Evolutionary conservation across 192 early-diverging fungal species (phyloP).

Genomic region (Mortierella alpina): DNA sequence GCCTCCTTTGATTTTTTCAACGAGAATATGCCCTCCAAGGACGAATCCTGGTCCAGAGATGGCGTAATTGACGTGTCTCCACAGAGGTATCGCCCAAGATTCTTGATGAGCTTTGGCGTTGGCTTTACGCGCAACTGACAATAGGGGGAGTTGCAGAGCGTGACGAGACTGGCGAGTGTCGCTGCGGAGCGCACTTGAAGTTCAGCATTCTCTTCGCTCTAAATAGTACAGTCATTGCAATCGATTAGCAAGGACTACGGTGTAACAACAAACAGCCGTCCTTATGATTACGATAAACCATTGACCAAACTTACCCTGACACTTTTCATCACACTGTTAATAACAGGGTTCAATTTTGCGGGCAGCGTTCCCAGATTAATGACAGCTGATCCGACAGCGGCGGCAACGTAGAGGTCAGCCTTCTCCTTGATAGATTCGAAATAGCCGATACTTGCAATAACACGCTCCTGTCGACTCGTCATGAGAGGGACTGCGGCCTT

Average conservation of each 20-base stretch:
- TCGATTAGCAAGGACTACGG: neutral
- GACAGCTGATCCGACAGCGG: constrained; percentile 82
- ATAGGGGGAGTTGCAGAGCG: constrained; percentile 57
- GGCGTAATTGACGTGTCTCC: constrained; percentile 81
- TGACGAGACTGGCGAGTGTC: constrained; percentile 62
- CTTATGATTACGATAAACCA: constrained; percentile 40
- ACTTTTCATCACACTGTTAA: constrained; percentile 88
- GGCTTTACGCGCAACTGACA: constrained; percentile 60
- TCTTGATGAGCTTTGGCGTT: constrained; percentile 90
- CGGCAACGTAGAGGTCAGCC: constrained; percentile 74
- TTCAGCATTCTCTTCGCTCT: constrained; percentile 72
- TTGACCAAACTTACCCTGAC: constrained; percentile 73
- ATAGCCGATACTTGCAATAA: constrained; percentile 70
- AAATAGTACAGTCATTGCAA: neutral
- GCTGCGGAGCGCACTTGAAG: constrained; percentile 66
- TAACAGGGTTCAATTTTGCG: constrained; percentile 82
- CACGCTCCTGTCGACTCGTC: constrained; percentile 71
- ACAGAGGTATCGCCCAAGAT: constrained; percentile 87
- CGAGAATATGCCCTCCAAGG: constrained; percentile 60
- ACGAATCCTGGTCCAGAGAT: constrained; percentile 63
- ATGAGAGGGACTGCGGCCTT: constrained; percentile 55
- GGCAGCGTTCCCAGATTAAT: constrained; percentile 84
- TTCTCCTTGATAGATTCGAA: constrained; percentile 72
- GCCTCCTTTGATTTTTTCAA: constrained; percentile 61
- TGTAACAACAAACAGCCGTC: neutral